Evolutionary conservation across 1,139 yeast species (phyloP), one percentile per base, ranked within the genome.

Genomic region (Protomyces lactucae-debilis): DNA sequence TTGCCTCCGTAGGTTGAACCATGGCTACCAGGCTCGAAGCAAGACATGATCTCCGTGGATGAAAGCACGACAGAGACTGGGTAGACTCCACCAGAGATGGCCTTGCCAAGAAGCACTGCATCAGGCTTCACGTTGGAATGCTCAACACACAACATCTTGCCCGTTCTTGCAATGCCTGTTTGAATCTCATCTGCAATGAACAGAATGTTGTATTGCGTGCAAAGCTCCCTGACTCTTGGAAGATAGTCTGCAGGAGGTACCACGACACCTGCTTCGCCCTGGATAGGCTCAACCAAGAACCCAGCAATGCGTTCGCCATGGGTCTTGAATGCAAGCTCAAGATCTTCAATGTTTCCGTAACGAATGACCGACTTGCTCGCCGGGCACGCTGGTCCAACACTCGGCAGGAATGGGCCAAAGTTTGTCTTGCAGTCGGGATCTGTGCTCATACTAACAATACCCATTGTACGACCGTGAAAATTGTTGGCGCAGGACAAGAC

Each of bases 1-100:
- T 91, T 93, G 76, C 99, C 99, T 76, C 99, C 99, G 74, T 89
- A 92, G 39, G 99, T 92, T 55, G 97, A 92, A 61, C 98, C 99
- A 76, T 92, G 98, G 56, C 97, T 89, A 66, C 99, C 99, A 52
- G 98, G 96, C 71, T 88, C 90, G 72, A 92, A 83, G 70, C 92
- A 85, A 70, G 85, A 82, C 97, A 92, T 89, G 74, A 92, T 87
- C 67, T 91, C 95, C 72, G 80, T 85, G 45, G 96, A 88, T 2
- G 97, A 87, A 70, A 92, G 81, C 16, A 91, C 97, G 28, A 95
- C 95, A 57, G 95, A 87, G 28, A 91, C 96, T 37, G 98, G 97
- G 69, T 88, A 76, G 54, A 91, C 92, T 77, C 99, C 99, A 67
- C 99, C 98, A 52, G 96, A 87, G 70, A 92, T 84, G 68, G 98